Conservation (phyloP, 73 alveolate species). For the Paramecium sonneborni region DNA sequence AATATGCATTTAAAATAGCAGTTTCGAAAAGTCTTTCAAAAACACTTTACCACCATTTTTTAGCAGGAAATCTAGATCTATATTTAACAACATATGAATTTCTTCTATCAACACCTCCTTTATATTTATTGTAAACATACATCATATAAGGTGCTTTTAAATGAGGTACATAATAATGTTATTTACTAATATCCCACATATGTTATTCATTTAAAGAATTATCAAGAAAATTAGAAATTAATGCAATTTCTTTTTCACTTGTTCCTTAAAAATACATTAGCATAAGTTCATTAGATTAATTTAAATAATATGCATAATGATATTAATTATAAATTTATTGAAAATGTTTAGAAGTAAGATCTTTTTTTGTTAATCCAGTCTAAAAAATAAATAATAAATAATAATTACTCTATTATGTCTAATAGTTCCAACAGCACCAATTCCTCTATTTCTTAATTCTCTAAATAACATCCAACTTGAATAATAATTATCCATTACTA, state of each 20-base stretch:
- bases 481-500: conserved; percentile 67
- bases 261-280: conserved; percentile 48
- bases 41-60: conserved; percentile 59
- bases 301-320: conserved; percentile 43
- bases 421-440: conserved; percentile 67
- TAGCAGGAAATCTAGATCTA: conserved; percentile 47
- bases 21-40: conserved; percentile 63
- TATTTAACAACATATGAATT: conserved; percentile 55
- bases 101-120: conserved; percentile 71
- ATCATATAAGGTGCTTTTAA: conserved; percentile 34
- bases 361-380: conserved; percentile 56
- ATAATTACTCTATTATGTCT: conserved; percentile 57
- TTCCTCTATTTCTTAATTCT: conserved; percentile 41
- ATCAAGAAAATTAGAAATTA: conserved; percentile 34
- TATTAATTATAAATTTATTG: conserved; percentile 32
- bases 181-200: conserved; percentile 45
- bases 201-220: conserved; percentile 16
- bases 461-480: conserved; percentile 55
- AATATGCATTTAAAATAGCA: conserved; percentile 61
- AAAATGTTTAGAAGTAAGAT: conserved; percentile 35
- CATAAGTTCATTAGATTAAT: conserved; percentile 46
- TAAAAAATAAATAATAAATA: not conserved
- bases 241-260: conserved; percentile 55
- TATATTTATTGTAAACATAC: conserved; percentile 65
- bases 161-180: conserved; percentile 51